Evolutionary conservation across 2,329 filamentous ascomycete genomes (phyloP), one percentile per base, ranked within the genome.

Genomic region (Stemphylium lycopersici): DNA sequence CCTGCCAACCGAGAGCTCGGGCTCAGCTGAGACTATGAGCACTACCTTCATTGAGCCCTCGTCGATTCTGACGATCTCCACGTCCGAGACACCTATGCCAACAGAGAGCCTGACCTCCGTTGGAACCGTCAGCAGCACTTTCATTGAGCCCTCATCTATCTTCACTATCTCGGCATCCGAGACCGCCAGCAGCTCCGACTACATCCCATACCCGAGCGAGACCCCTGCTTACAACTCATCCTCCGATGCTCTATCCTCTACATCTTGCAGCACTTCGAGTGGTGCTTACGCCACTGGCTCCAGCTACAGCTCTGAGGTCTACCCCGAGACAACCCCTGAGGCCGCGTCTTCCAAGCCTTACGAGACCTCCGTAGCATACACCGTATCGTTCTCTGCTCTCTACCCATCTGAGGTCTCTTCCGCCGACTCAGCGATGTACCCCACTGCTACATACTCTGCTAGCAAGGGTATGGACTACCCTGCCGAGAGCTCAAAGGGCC

Each of bases 181-280:
- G 40, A 18, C 33, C n/a, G n/a, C 15, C 18, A 47, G 42, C 18
- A 52, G 48, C 42, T 55, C 52, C 3, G 15, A 18, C 18, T 34
- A 39, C 29, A 4, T 37, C 22, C 24, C 33, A 10, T 54, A 32
- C 26, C 32, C 36, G 3, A 54, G 46, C 38, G 46, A 45, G 7
- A 20, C 24, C 31, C 39, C 45, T 33, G 10, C 44, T 2, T 36
- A 39, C 36, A 7, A 34, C 10, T 12, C 40, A 12, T 54, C 58
- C 3, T 47, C 61, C n/a, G 48, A 57, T 39, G 51, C 46, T 40
- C 49, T 37, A 2, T 58, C 55, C 15, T 59, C 59, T 16, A 62
- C 59, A 12, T 52, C 61, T 45, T 61, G 53, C 55, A 57, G 37
- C 4, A 59, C 56, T n/a, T 63, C 61, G 2, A 59, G 39, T 50